These are phyloP conservation scores for Zasmidium angulare DNA, from an alignment of 2,329 filamentous ascomycete species.

Conservation along the genomic window DNA sequence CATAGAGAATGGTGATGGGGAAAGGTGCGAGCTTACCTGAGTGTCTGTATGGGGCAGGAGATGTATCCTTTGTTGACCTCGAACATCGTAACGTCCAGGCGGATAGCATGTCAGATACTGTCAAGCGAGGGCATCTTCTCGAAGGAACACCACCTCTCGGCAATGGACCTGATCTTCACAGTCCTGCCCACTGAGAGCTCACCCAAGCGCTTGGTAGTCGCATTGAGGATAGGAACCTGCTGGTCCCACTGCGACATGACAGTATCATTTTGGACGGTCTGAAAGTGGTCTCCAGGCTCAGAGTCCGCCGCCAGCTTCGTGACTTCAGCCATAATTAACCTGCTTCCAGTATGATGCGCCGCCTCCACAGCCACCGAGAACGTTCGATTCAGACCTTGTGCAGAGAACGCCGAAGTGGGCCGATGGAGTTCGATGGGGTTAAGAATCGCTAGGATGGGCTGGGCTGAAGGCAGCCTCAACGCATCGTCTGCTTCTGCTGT, in stretches of 20 bases:
- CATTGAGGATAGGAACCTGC: conserved; percentile 48
- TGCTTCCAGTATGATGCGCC: conserved; percentile 42
- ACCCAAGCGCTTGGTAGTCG: conserved; percentile 44
- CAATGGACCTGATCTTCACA: conserved; percentile 43
- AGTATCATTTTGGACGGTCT: too few relatives aligned
- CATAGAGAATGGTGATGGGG: conserved; percentile 18
- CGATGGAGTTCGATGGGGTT: conserved; percentile 66
- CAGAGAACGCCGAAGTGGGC: conserved; percentile 71
- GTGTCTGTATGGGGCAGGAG: not conserved
- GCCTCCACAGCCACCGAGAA: conserved; percentile 64
- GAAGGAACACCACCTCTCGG: conserved; percentile 46
- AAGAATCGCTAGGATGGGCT: conserved; percentile 61
- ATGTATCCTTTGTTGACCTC: not conserved
- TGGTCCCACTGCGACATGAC: too few relatives aligned
- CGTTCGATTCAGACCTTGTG: conserved; percentile 66
- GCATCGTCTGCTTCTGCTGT: conserved; percentile 6
- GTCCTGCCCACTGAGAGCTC: conserved; percentile 47
- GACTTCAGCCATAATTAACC: conserved; percentile 43
- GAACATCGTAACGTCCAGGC: conserved; percentile 2
- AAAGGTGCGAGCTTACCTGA: not conserved
- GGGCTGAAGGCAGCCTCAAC: conserved; percentile 10
- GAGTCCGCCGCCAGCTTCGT: not conserved
- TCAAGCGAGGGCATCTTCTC: conserved; percentile 12
- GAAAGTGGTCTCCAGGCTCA: not conserved
- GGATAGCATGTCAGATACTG: not conserved